Evolutionary conservation across 768 basidiomycete species (phyloP).

Genomic region (Pleurotus salmoneostramineus): DNA sequence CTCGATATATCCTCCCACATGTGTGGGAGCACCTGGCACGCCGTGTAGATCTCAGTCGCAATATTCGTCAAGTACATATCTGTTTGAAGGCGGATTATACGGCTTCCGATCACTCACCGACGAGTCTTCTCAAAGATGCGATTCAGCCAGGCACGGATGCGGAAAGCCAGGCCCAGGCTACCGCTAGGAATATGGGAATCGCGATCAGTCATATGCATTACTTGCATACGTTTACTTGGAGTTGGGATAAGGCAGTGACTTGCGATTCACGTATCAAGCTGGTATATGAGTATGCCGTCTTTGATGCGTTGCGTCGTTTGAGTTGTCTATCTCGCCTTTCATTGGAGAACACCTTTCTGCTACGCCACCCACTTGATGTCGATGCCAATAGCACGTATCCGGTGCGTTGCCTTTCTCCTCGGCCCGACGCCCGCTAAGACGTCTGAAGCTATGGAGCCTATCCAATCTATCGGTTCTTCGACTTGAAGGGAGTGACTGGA

Average conservation of each 20-base stretch:
- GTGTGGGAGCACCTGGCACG: constrained; percentile 50
- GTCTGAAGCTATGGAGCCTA: constrained; percentile 23
- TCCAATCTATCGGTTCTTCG: constrained; percentile 21
- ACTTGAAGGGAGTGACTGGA: constrained; percentile 25
- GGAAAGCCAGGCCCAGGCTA: constrained; percentile 26
- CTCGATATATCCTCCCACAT: constrained; percentile 32
- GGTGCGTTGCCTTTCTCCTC: constrained; percentile 20
- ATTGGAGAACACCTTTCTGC: constrained; percentile 32
- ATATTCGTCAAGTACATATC: constrained; percentile 43
- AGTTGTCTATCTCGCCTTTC: constrained; percentile 29
- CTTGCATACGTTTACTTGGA: constrained; percentile 42
- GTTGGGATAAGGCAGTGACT: constrained; percentile 22
- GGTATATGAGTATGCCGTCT: constrained; percentile 34
- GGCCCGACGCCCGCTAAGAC: background rate
- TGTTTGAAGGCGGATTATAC: constrained; percentile 32
- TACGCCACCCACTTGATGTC: constrained; percentile 18
- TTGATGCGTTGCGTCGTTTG: constrained; percentile 25
- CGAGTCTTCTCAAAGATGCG: constrained; percentile 28
- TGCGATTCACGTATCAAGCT: constrained; percentile 27
- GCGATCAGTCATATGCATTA: constrained; percentile 39
- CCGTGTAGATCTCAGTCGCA: constrained; percentile 43
- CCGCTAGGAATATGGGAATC: constrained; percentile 32
- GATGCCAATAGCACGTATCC: constrained; percentile 30
- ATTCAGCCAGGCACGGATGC: constrained; percentile 9
- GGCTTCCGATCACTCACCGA: constrained; percentile 38